Conservation (phyloP, 2,329 filamentous ascomycete genomes). For the Meredithiella fracta region DNA sequence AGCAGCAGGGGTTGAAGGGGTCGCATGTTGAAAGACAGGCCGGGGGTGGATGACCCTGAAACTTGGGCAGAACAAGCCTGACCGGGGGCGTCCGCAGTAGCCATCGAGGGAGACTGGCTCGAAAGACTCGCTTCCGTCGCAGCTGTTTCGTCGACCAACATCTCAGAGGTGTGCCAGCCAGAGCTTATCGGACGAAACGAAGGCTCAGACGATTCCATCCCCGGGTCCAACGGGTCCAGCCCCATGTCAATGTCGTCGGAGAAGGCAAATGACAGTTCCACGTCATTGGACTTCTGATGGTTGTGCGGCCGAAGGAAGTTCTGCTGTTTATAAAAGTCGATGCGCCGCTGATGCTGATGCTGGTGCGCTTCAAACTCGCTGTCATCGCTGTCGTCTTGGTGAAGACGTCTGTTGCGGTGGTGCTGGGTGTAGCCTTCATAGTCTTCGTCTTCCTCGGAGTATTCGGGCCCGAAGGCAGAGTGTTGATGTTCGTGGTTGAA, state of each 20-base stretch:
- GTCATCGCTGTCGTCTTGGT: neutral
- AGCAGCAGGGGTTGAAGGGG: conserved; percentile 1
- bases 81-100: neutral
- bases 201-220: conserved; percentile 11
- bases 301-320: neutral
- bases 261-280: conserved; percentile 12
- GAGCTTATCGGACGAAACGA: conserved; percentile 12
- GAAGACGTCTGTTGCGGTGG: neutral
- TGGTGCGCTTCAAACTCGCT: neutral
- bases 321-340: conserved; percentile 5
- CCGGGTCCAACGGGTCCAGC: neutral
- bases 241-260: conserved; percentile 11
- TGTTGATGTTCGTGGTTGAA: conserved; percentile 1
- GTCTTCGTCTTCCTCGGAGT: neutral
- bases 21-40: neutral
- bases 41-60: conserved; percentile 12
- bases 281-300: neutral
- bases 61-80: conserved; percentile 2
- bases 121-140: conserved; percentile 8
- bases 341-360: neutral
- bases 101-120: neutral
- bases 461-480: neutral
- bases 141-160: conserved; percentile 12
- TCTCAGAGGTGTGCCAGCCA: conserved; percentile 7
- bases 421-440: neutral